Base-by-base conservation (phyloP, 1,284 basidiomycete genomes). In the Microbotryomycetes sp. region DNA sequence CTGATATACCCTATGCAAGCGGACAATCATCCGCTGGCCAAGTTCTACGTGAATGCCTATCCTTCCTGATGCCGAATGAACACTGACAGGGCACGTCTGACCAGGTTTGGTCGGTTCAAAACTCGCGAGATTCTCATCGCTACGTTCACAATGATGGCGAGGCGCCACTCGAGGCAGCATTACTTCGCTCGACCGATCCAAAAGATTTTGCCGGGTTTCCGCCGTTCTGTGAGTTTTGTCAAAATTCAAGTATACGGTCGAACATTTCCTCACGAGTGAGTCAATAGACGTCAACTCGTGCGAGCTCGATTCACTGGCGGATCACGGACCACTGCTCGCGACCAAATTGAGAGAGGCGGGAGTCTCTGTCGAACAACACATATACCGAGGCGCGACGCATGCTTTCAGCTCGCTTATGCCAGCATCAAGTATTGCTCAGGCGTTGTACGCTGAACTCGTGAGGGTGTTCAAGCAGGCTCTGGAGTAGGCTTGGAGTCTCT, bases 1-100 rank as follows among this genome's bases (percentile, higher is more conserved):
- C n/a, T 41, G 5, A 54, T 54, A 28, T 54, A 54, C 35, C 52
- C 52, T n/a, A 27, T 24, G 29, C 52, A 54, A 27, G 52, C 52
- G 7, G 30, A 35, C 18, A 24, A 45, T 23, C 52, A 54, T 35
- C 52, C 52, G 3, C 5, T 27, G 15, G 30, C 30, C 15, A 45
- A 21, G 7, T 54, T 35, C 31, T 35, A 41, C 41, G 52, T 54
- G 6, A 41, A 31, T n/a, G 11, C 13, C 50, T 51, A 18, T 18
- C 49, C n/a, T n/a, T n/a, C n/a, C n/a, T n/a, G n/a, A n/a, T n/a
- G n/a, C n/a, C n/a, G n/a, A n/a, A n/a, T n/a, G n/a, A n/a, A n/a
- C n/a, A n/a, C n/a, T n/a, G n/a, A n/a, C n/a, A n/a, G n/a, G n/a
- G n/a, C n/a, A n/a, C n/a, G n/a, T 41, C 18, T 41, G 9, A 11